Evolutionary conservation across 371 early-diverging fungal genomes (phyloP).

Genomic region (Furculomyces boomerangus): DNA sequence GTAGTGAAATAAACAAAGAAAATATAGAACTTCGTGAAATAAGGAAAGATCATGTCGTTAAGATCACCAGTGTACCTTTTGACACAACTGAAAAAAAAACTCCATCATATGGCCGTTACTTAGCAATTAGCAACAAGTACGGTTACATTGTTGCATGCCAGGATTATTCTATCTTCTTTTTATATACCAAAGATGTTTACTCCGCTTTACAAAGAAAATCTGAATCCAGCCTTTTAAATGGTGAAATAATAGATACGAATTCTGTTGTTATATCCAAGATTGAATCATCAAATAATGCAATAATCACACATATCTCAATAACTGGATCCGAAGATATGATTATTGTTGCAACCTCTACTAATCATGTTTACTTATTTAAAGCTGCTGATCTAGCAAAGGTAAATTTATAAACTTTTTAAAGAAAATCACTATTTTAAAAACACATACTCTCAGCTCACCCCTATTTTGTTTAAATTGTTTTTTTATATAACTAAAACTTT

Average conservation of each 20-base stretch:
- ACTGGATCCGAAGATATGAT: slow-evolving; percentile 15
- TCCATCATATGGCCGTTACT: slow-evolving; percentile 13
- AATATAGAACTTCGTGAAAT: slow-evolving; percentile 1
- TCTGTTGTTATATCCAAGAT: slow-evolving; percentile 5
- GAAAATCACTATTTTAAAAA: neutral
- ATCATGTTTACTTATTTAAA: slow-evolving; percentile 10
- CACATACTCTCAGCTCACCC: neutral
- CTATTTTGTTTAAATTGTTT: neutral
- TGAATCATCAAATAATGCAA: slow-evolving; percentile 9
- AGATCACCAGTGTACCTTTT: slow-evolving; percentile 9
- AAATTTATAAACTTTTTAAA: neutral
- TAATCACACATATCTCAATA: slow-evolving; percentile 13
- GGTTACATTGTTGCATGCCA: slow-evolving; percentile 19
- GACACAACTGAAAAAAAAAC: slow-evolving; percentile 12
- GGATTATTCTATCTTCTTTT: slow-evolving; percentile 2
- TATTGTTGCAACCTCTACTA: slow-evolving; percentile 6
- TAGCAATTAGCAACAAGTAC: slow-evolving; percentile 19
- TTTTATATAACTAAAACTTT: neutral
- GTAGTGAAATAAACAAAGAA: too few species aligned
- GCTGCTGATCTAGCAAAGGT: slow-evolving; percentile 5
- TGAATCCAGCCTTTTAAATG: too few species aligned
- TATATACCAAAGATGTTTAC: neutral
- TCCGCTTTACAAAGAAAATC: too few species aligned
- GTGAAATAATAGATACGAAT: slow-evolving; percentile 4
- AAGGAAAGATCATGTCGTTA: slow-evolving; percentile 3